Percentiles rank a stretch among this genome's conserved stretches.
Evolutionary conservation across 805 yeast species (phyloP).

Genomic region (Kodamaea kakaduensis): DNA sequence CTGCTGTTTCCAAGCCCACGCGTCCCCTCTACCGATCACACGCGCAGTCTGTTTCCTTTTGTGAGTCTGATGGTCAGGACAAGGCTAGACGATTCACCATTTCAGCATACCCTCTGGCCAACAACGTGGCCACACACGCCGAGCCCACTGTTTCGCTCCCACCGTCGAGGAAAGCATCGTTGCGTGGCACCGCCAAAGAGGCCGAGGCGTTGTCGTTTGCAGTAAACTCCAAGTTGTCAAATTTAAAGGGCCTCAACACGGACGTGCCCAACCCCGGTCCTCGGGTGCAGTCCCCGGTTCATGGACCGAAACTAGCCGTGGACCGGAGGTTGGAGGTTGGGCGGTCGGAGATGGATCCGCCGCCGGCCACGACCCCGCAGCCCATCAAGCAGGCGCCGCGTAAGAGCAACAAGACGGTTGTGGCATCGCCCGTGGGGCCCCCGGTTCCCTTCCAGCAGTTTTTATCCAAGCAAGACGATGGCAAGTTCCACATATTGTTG

Average conservation of each 20-base stretch:
- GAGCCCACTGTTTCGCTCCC: slow-evolving; percentile 6
- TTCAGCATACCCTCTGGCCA: slow-evolving; percentile 40
- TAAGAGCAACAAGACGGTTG: slow-evolving; percentile 48
- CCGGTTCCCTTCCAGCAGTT: slow-evolving; percentile 73
- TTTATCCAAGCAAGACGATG: slow-evolving; percentile 70
- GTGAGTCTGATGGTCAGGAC: slow-evolving; percentile 24
- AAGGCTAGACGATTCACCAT: slow-evolving; percentile 40
- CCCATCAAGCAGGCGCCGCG: slow-evolving; percentile 16
- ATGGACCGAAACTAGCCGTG: no score
- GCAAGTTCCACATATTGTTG: slow-evolving; percentile 78
- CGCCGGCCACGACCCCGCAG: slow-evolving; percentile 4
- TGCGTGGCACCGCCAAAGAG: slow-evolving; percentile 8
- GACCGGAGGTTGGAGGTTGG: no score
- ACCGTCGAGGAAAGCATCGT: slow-evolving; percentile 13
- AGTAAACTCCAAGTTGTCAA: slow-evolving; percentile 8
- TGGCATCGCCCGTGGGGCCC: slow-evolving; percentile 56
- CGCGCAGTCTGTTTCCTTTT: slow-evolving; percentile 30
- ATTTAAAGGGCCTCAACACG: slow-evolving; percentile 9
- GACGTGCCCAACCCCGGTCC: no score
- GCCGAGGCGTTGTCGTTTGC: slow-evolving; percentile 12
- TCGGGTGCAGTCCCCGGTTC: no score
- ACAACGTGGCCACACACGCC: slow-evolving; percentile 16
- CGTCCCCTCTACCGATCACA: slow-evolving; percentile 4
- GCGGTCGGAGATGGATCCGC: no score
- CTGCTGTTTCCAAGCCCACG: neutral